Conservation (phyloP, 257 asterid species). For the Plectranthus barbatus region DNA sequence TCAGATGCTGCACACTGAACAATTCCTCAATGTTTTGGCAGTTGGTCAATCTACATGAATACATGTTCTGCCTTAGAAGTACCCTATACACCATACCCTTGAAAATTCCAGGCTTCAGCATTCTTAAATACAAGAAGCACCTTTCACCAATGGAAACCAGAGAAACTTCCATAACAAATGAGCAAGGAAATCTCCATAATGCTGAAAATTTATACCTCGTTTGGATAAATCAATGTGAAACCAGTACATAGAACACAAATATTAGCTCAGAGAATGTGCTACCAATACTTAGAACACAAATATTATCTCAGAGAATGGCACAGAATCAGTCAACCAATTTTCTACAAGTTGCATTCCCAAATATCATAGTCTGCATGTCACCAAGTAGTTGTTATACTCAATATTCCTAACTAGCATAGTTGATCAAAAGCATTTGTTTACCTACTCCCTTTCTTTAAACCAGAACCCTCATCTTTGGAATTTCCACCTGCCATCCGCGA, state of each 20-base stretch:
- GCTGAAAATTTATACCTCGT: slow-evolving; percentile 3
- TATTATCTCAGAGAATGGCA: slow-evolving; percentile 12
- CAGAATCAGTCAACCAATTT: slow-evolving; percentile 8
- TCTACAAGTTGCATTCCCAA: slow-evolving; percentile 23
- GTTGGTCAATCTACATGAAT: slow-evolving; percentile 6
- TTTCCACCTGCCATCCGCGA: slow-evolving; percentile 99
- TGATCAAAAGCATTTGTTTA: slow-evolving; percentile 88
- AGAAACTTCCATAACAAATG: background rate
- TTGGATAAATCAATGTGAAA: slow-evolving; percentile 1
- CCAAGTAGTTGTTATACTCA: slow-evolving; percentile 22
- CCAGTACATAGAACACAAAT: background rate
- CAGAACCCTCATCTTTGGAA: slow-evolving; percentile 99
- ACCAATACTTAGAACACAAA: background rate
- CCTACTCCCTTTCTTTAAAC: slow-evolving; percentile 99
- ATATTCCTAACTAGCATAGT: slow-evolving; percentile 49
- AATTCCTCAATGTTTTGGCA: slow-evolving; percentile 7
- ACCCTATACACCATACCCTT: slow-evolving; percentile 2
- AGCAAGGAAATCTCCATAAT: background rate
- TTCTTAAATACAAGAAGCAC: slow-evolving; percentile 13
- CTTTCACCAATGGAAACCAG: slow-evolving; percentile 4
- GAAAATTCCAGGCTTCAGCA: slow-evolving; percentile 18
- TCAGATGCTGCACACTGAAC: slow-evolving; percentile 20
- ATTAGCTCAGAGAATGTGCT: background rate
- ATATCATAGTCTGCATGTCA: slow-evolving; percentile 30
- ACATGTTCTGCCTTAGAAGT: background rate